These are phyloP conservation scores for Rutidosis leptorrhynchoides DNA, from an alignment of 129 eudicot species.

Conservation along the genomic window DNA sequence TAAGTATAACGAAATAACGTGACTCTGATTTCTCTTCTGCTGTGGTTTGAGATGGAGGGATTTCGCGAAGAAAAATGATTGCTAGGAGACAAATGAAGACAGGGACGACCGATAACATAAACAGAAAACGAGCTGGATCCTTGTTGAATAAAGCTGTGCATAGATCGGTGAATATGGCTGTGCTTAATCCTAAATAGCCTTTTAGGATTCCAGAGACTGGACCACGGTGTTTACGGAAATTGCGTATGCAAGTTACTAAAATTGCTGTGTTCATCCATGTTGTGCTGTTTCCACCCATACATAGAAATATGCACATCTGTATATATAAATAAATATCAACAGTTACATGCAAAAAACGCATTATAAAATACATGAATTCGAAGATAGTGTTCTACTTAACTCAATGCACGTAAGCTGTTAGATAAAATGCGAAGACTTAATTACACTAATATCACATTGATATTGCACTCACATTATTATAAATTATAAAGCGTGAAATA, in stretches of 20 bases:
- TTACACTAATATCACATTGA: too few relatives aligned
- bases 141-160: constrained; percentile 68
- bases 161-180: constrained; percentile 87
- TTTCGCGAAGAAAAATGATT: constrained; percentile 79
- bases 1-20: constrained; percentile 61
- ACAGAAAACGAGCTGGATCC: constrained; percentile 64
- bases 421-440: too few relatives aligned
- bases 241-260: constrained; percentile 85
- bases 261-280: constrained; percentile 99
- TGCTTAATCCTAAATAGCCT: constrained; percentile 87
- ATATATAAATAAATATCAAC: too few relatives aligned
- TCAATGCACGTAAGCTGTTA: too few relatives aligned
- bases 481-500: too few relatives aligned
- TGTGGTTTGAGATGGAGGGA: constrained; percentile 59
- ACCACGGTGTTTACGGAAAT: constrained; percentile 82
- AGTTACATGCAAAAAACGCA: too few relatives aligned
- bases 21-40: constrained; percentile 55
- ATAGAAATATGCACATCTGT: constrained; percentile 87
- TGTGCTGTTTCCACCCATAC: constrained; percentile 98
- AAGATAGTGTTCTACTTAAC: too few relatives aligned
- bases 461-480: too few relatives aligned
- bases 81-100: constrained; percentile 68
- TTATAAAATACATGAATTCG: too few relatives aligned
- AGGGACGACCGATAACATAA: constrained; percentile 64
- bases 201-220: constrained; percentile 93